Percentiles rank a stretch among this genome's conserved stretches.
Conservation (phyloP, 1,284 basidiomycete genomes). For the Omphalotus olearius region DNA sequence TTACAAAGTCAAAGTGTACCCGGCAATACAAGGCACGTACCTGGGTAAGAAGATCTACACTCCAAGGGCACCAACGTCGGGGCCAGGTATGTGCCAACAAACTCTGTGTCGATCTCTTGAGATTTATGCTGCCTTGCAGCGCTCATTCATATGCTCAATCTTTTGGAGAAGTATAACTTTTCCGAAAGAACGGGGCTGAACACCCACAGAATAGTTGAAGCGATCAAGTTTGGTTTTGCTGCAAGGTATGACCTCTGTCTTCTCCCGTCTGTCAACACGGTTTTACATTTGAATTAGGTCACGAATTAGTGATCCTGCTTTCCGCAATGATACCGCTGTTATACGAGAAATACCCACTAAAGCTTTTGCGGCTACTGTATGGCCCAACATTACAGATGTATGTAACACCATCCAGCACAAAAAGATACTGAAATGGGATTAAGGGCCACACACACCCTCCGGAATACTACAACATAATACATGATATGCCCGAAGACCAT, state of each 20-base stretch:
- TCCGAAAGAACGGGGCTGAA: slow-evolving; percentile 48
- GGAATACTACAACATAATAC: slow-evolving; percentile 82
- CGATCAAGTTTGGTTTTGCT: slow-evolving; percentile 79
- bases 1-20: slow-evolving; percentile 71
- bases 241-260: slow-evolving; percentile 45
- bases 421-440: slow-evolving; percentile 2
- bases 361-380: slow-evolving; percentile 58
- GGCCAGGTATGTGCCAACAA: slow-evolving; percentile 42
- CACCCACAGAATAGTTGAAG: slow-evolving; percentile 72
- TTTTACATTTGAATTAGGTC: slow-evolving; percentile 35
- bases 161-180: slow-evolving; percentile 67
- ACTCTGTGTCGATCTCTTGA: not conserved
- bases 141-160: slow-evolving; percentile 76
- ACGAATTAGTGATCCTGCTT: slow-evolving; percentile 75
- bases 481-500: slow-evolving; percentile 75
- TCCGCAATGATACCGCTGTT: slow-evolving; percentile 48
- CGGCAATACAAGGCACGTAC: slow-evolving; percentile 76
- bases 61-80: slow-evolving; percentile 78
- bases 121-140: slow-evolving; percentile 28
- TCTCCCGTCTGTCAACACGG: slow-evolving; percentile 1
- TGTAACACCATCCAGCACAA: slow-evolving; percentile 21
- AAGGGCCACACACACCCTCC: slow-evolving; percentile 77
- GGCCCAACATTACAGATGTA: slow-evolving; percentile 77
- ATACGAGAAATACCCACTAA: slow-evolving; percentile 73
- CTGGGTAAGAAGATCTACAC: slow-evolving; percentile 80